A percentile compares a stretch with the other conserved stretches of the same genome.
Conservation (phyloP, 2,329 filamentous ascomycete species). For the Xylariomycetidae sp. region DNA sequence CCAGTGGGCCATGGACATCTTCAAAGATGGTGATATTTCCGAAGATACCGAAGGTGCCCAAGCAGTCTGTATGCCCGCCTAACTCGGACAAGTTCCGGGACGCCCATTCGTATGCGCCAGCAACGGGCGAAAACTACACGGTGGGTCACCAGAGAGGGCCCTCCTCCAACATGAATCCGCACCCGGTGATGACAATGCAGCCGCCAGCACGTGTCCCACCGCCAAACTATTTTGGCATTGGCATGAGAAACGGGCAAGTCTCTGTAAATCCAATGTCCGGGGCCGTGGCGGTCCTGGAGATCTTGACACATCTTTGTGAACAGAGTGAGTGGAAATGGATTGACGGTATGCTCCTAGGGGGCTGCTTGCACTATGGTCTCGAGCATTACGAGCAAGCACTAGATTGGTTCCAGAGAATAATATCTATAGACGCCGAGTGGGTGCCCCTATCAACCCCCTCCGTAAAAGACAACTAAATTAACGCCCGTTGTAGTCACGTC, state of each 20-base stretch:
- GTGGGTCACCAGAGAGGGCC: slow-evolving; percentile 8
- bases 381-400: slow-evolving; percentile 76
- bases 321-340: slow-evolving; percentile 84
- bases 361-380: slow-evolving; percentile 86
- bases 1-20: slow-evolving; percentile 32
- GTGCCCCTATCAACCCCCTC: slow-evolving; percentile 14
- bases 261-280: slow-evolving; percentile 42
- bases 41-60: slow-evolving; percentile 39
- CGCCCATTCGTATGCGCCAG: no score
- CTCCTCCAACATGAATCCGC: slow-evolving; percentile 9
- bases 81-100: no score
- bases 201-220: slow-evolving; percentile 13
- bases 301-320: slow-evolving; percentile 70
- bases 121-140: slow-evolving; percentile 10
- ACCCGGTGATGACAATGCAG: slow-evolving; percentile 10
- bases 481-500: slow-evolving; percentile 58
- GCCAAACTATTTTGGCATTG: slow-evolving; percentile 6
- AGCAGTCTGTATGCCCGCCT: no score
- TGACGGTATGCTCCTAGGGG: slow-evolving; percentile 86
- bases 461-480: slow-evolving; percentile 4
- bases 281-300: slow-evolving; percentile 64
- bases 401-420: slow-evolving; percentile 67
- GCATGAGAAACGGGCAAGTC: slow-evolving; percentile 16
- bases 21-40: slow-evolving; percentile 52
- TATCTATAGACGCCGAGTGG: slow-evolving; percentile 52